Percentiles rank a stretch among this genome's conserved stretches.
phyloP scores from a whole-genome alignment of 2,329 filamentous ascomycete species.

The Cercospora berteroae region DNA sequence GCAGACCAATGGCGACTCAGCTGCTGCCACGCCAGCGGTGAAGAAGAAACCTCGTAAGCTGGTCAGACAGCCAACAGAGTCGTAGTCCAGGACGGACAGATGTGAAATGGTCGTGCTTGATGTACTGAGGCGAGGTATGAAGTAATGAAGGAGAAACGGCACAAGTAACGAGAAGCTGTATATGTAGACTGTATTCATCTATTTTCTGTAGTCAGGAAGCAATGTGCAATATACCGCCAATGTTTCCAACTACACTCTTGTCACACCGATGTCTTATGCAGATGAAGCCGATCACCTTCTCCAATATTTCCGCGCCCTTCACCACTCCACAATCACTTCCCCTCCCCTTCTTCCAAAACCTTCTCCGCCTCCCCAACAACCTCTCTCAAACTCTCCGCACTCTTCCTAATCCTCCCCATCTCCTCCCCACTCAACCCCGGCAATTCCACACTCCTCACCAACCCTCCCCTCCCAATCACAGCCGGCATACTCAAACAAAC shows the following conservation, averaged over 20 bases:
- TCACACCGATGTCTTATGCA: background rate
- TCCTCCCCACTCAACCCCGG: slow-evolving; percentile 37
- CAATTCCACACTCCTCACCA: slow-evolving; percentile 43
- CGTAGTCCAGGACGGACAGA: background rate
- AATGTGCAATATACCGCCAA: background rate
- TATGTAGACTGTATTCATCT: background rate
- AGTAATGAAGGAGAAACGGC: background rate
- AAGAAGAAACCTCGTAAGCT: slow-evolving; percentile 37
- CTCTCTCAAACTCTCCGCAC: slow-evolving; percentile 38
- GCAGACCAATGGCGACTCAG: slow-evolving; percentile 16
- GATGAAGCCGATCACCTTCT: background rate
- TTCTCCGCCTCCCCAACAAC: slow-evolving; percentile 42
- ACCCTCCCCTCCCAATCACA: slow-evolving; percentile 49
- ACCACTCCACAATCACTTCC: background rate
- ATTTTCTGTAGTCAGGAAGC: background rate
- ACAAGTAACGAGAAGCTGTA: background rate
- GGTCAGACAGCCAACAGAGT: slow-evolving; percentile 13
- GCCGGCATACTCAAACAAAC: slow-evolving; percentile 54
- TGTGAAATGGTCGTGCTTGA: background rate
- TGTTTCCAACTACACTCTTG: background rate
- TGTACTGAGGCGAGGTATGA: background rate
- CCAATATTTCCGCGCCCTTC: background rate
- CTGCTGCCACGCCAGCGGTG: slow-evolving; percentile 20
- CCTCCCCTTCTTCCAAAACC: slow-evolving; percentile 22
- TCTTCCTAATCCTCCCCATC: slow-evolving; percentile 36